A percentile compares a stretch with the other conserved stretches of the same genome.
These are phyloP conservation scores for Saprolegnia parasitica DNA, from an alignment of 352 stramenopile genomes.

Conservation along the genomic window DNA sequence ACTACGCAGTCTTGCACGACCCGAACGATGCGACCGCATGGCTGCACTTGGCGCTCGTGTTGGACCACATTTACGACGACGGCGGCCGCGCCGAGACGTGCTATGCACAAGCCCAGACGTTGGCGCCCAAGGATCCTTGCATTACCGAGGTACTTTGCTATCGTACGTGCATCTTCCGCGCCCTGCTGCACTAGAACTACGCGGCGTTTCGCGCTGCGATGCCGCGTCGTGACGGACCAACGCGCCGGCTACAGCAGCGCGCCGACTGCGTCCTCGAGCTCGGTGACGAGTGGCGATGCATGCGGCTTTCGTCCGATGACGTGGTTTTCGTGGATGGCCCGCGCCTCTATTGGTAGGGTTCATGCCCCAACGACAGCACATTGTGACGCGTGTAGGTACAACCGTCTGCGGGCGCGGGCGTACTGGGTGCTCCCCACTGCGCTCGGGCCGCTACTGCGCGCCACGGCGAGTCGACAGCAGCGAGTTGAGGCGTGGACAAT, in stretches of 20 bases:
- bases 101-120: neutral
- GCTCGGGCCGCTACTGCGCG: neutral
- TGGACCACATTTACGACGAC: neutral
- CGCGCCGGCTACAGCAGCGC: no score
- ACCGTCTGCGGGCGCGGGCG: neutral
- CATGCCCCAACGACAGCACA: neutral
- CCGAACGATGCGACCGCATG: neutral
- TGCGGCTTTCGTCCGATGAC: neutral
- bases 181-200: no score
- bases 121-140: neutral
- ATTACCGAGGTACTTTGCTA: neutral
- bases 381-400: neutral
- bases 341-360: slow-evolving; percentile 5
- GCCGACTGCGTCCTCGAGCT: neutral
- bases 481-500: neutral
- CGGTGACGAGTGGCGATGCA: neutral
- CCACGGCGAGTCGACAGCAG: neutral
- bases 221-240: no score
- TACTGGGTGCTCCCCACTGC: neutral
- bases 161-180: no score
- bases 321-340: neutral
- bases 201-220: no score
- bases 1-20: neutral
- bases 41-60: slow-evolving; percentile 1
- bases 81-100: neutral